Conservation (phyloP, 768 basidiomycete species). For the Baorangia bicolor region DNA sequence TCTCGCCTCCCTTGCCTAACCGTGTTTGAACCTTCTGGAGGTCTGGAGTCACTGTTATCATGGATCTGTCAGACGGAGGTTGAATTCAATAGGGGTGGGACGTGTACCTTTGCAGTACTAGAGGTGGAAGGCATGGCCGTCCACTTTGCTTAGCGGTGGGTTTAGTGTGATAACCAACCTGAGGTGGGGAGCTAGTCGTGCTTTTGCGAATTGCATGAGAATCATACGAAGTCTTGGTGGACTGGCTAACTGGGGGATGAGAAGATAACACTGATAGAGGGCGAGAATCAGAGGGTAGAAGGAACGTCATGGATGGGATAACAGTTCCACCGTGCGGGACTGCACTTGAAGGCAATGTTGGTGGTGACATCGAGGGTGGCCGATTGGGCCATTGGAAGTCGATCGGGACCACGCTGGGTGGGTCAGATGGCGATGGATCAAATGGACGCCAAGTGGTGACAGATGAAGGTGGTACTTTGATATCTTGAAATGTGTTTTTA, state of each 20-base stretch:
- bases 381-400: neutral
- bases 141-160: neutral
- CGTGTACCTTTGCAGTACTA: constrained; percentile 11
- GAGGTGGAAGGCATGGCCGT: neutral
- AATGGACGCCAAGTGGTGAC: neutral
- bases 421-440: neutral
- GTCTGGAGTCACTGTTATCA: neutral
- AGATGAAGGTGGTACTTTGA: neutral
- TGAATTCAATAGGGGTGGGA: neutral
- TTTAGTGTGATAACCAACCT: constrained; percentile 8
- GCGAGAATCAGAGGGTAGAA: neutral
- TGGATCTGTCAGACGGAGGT: constrained; percentile 1
- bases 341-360: neutral
- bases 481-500: neutral
- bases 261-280: neutral
- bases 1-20: neutral
- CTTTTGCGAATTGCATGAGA: neutral
- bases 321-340: neutral
- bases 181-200: neutral
- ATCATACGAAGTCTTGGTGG: neutral
- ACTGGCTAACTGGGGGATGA: neutral
- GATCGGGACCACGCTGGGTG: neutral
- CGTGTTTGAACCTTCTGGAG: neutral
- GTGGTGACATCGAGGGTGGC: neutral
- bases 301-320: neutral